Evolutionary conservation across 768 basidiomycete species (phyloP).

Genomic region (Lentinula lateritia): DNA sequence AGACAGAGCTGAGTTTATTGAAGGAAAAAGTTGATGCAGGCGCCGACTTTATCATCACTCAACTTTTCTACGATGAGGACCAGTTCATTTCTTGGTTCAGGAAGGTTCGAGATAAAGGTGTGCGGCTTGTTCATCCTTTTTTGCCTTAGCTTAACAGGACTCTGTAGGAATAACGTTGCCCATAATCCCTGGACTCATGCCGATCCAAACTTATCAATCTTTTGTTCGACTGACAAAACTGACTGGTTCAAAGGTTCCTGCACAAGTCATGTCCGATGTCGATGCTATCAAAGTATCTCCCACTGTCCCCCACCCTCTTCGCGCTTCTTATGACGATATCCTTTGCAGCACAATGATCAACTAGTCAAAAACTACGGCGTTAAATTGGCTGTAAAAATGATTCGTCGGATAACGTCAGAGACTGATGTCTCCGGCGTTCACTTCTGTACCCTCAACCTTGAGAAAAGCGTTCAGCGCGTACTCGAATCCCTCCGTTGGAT

Average conservation of each 20-base stretch:
- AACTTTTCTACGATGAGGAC: conserved; percentile 95
- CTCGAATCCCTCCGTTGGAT: conserved; percentile 79
- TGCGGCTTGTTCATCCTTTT: conserved; percentile 12
- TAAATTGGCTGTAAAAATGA: conserved; percentile 75
- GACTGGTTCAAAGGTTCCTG: conserved; percentile 76
- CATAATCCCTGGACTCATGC: conserved; percentile 95
- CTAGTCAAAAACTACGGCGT: conserved; percentile 96
- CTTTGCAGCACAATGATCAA: conserved; percentile 79
- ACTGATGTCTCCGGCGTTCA: conserved; percentile 74
- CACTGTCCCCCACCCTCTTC: background rate
- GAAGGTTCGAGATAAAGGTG: conserved; percentile 70
- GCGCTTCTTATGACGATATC: background rate
- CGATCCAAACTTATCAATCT: conserved; percentile 93
- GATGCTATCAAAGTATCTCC: conserved; percentile 68
- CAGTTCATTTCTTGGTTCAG: conserved; percentile 76
- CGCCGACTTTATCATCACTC: conserved; percentile 93
- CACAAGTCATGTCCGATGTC: conserved; percentile 56
- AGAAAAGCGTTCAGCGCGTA: conserved; percentile 87
- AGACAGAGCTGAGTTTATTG: conserved; percentile 61
- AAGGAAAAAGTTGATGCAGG: conserved; percentile 91
- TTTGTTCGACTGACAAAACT: conserved; percentile 89
- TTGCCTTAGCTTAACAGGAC: background rate
- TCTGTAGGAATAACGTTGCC: conserved; percentile 78
- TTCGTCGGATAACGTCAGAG: conserved; percentile 49
- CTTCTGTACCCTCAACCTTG: conserved; percentile 95